These are phyloP conservation scores for Mixia osmundae DNA, from an alignment of 1,284 basidiomycete species.

Conservation along the genomic window DNA sequence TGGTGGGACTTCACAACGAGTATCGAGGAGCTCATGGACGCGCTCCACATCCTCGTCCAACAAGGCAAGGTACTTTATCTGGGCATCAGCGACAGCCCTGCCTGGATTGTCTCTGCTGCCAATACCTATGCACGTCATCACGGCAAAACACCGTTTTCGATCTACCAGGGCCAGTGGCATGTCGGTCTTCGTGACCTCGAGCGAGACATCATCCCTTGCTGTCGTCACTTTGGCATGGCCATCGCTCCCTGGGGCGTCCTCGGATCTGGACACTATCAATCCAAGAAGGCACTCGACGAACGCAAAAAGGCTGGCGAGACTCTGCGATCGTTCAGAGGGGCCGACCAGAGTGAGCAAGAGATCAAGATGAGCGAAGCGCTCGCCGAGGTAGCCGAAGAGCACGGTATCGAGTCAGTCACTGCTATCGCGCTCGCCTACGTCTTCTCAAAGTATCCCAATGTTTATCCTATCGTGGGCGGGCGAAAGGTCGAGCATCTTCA, in stretches of 20 bases:
- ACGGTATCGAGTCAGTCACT: slow-evolving; percentile 2
- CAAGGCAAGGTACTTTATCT: slow-evolving; percentile 31
- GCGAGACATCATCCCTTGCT: slow-evolving; percentile 39
- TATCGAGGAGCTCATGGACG: slow-evolving; percentile 34
- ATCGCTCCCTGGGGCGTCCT: slow-evolving; percentile 33
- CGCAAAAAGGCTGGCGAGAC: slow-evolving; percentile 27
- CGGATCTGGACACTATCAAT: slow-evolving; percentile 27
- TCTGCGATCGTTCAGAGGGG: slow-evolving; percentile 17
- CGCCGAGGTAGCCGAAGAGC: slow-evolving; percentile 15
- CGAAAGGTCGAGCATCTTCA: slow-evolving; percentile 30
- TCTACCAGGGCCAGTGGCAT: slow-evolving; percentile 36
- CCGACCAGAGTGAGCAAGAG: slow-evolving; percentile 24
- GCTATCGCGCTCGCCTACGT: slow-evolving; percentile 14
- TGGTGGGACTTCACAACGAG: slow-evolving; percentile 27
- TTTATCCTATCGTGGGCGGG: slow-evolving; percentile 31
- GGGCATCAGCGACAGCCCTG: slow-evolving; percentile 28
- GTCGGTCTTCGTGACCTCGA: slow-evolving; percentile 30
- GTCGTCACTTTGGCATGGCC: slow-evolving; percentile 26
- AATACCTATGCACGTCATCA: slow-evolving; percentile 32
- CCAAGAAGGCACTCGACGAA: slow-evolving; percentile 20
- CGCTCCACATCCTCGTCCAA: slow-evolving; percentile 27
- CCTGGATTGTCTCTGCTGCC: slow-evolving; percentile 30
- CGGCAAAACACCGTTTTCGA: slow-evolving; percentile 31
- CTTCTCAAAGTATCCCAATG: slow-evolving; percentile 29
- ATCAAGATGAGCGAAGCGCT: slow-evolving; percentile 12